Conservation (phyloP, 352 stramenopile species). For the Phytophthora tubulina region DNA sequence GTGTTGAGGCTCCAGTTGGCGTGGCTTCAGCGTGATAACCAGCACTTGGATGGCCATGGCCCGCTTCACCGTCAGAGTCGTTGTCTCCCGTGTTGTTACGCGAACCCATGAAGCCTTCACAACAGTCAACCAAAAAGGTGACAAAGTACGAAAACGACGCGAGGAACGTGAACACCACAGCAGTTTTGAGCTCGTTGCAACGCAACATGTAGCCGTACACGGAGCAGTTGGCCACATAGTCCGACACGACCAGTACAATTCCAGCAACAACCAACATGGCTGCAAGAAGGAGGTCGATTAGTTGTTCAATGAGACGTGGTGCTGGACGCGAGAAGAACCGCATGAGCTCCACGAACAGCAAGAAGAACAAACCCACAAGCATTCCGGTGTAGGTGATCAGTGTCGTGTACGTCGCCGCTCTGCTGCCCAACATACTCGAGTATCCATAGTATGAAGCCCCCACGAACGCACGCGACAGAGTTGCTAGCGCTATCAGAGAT, state of each 20-base stretch:
- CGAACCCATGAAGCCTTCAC: constrained; percentile 35
- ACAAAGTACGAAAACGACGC: constrained; percentile 61
- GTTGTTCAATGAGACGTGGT: constrained; percentile 52
- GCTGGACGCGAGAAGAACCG: constrained; percentile 51
- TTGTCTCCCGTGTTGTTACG: constrained; percentile 10
- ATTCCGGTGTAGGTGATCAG: constrained; percentile 76
- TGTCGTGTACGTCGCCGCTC: constrained; percentile 62
- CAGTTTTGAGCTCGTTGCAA: constrained; percentile 58
- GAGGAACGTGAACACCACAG: constrained; percentile 76
- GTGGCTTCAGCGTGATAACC: constrained; percentile 42
- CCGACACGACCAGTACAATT: constrained; percentile 72
- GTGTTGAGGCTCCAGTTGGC: constrained; percentile 27
- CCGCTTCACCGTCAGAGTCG: constrained; percentile 20
- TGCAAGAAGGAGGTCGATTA: constrained; percentile 64
- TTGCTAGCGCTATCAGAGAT: constrained; percentile 64
- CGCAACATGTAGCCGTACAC: constrained; percentile 80
- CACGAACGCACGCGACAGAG: constrained; percentile 70
- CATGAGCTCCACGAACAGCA: constrained; percentile 58
- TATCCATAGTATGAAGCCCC: constrained; percentile 73
- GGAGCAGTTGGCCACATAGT: constrained; percentile 72
- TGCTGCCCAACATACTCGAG: constrained; percentile 75
- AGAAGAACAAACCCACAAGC: constrained; percentile 65
- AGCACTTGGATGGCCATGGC: constrained; percentile 12
- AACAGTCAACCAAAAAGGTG: constrained; percentile 63
- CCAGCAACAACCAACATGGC: constrained; percentile 68